Evolutionary conservation across 495 filamentous ascomycete genomes (phyloP).

Genomic region (Aspergillus leporis): DNA sequence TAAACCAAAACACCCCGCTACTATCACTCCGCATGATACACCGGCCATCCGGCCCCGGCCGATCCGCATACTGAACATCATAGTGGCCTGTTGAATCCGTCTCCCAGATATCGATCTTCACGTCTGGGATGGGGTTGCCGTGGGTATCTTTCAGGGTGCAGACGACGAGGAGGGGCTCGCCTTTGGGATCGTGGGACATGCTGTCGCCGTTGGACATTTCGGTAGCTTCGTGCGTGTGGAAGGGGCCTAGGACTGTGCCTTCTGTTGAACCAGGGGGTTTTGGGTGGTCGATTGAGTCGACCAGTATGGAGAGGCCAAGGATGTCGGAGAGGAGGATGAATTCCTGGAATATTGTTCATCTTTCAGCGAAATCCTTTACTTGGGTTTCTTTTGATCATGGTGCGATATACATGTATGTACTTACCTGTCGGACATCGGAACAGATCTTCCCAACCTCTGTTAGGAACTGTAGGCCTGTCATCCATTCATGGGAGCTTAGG

Average conservation of each 20-base stretch:
- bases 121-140: constrained; percentile 66
- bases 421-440: constrained; percentile 66
- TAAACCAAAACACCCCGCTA: constrained; percentile 83
- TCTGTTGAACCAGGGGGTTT: constrained; percentile 76
- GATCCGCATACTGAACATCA: constrained; percentile 79
- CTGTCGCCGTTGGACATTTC: constrained; percentile 58
- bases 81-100: constrained; percentile 85
- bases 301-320: constrained; percentile 83
- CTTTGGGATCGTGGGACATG: constrained; percentile 67
- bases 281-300: constrained; percentile 91
- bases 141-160: constrained; percentile 71
- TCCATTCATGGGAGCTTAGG: constrained; percentile 79
- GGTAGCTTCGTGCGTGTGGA: constrained; percentile 88
- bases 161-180: constrained; percentile 67
- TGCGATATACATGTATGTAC: not conserved
- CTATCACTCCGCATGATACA: constrained; percentile 72
- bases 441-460: constrained; percentile 73
- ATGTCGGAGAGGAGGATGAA: constrained; percentile 94
- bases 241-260: constrained; percentile 87
- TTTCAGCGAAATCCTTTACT: too few relatives aligned
- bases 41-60: constrained; percentile 73
- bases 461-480: constrained; percentile 68
- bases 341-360: too few relatives aligned
- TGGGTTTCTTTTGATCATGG: too few relatives aligned
- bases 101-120: constrained; percentile 92